Base-by-base conservation (phyloP, 176 grass and related monocot genomes). In the Bolboschoenus planiculmis region DNA sequence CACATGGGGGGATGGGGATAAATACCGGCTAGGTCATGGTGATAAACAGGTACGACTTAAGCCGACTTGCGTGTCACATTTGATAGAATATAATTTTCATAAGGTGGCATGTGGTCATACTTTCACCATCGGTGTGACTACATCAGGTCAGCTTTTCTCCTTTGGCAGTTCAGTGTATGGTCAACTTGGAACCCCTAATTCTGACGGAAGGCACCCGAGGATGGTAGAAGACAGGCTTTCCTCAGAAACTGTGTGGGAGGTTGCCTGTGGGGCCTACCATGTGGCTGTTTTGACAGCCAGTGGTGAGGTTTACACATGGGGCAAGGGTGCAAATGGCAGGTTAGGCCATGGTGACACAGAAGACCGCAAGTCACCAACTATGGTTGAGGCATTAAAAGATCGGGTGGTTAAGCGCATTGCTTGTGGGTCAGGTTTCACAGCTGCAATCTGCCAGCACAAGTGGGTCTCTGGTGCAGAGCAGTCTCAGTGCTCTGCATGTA, bases 301-400 rank as follows among this genome's bases (percentile, higher is more conserved):
- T 1, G 92, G 96, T 77, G 91, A 99, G 88, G 96, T 99, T 88
- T 99, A 99, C 63, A 95, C 96, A 15, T 99, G 96, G 96, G 96
- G 96, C 46, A 94, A 90, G 75, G 96, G 96, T 31, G 89, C 96
- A 55, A 99, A 95, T 86, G 96, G 96, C 55, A 91, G 96, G 85
- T 67, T 99, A 70, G 96, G 96, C n/a, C 92, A 95, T 6, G 91
- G 91, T 23, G 92, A 99, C 78, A 66, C 87, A 81, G 87, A 89
- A 56, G 96, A 99, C 21, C 87, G 96, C 34, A 99, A 97, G 86
- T 87, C 79, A 7, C 96, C 91, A 79, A 87, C 87, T 78, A 86
- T 93, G 81, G 96, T 99, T 34, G 96, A 99, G 79, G 84, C 92
- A 84, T 87, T 99, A 39, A 95, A 85, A 87, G 92, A 99, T 42